Percentiles rank a stretch among this genome's conserved stretches.
Evolutionary conservation across 352 stramenopile species (phyloP).

Genomic region (Globisporangium mamillatum): DNA sequence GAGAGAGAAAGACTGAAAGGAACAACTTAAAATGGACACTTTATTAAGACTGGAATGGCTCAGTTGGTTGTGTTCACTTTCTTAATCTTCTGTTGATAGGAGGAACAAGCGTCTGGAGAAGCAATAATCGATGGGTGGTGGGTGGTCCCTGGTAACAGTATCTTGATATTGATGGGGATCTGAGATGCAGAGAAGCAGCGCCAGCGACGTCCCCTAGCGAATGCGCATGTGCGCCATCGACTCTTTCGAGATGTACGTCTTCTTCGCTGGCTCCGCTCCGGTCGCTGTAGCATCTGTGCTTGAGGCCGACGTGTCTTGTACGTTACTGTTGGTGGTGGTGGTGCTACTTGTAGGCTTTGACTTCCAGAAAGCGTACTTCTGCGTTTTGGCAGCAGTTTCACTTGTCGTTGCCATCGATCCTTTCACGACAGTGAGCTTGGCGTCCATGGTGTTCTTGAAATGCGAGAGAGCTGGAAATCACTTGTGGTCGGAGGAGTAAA

Average conservation of each 20-base stretch:
- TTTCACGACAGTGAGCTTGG: neutral
- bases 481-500: neutral
- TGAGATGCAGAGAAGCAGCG: no score
- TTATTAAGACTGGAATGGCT: no score
- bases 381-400: neutral
- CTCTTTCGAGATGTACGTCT: slow-evolving; percentile 1
- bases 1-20: no score
- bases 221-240: slow-evolving; percentile 1
- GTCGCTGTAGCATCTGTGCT: neutral
- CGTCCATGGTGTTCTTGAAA: neutral
- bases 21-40: no score
- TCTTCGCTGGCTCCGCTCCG: neutral
- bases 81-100: no score
- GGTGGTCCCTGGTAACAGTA: no score
- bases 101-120: no score
- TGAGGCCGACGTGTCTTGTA: neutral
- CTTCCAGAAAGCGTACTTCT: neutral
- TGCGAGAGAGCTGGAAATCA: neutral
- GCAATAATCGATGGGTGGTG: no score
- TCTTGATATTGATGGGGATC: no score
- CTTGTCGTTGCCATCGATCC: neutral
- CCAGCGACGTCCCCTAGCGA: neutral
- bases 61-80: no score
- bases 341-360: slow-evolving; percentile 21
- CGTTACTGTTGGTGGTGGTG: slow-evolving; percentile 15